Base-by-base conservation (phyloP, 306 rosid genomes). In the Cicer yamashitae region DNA sequence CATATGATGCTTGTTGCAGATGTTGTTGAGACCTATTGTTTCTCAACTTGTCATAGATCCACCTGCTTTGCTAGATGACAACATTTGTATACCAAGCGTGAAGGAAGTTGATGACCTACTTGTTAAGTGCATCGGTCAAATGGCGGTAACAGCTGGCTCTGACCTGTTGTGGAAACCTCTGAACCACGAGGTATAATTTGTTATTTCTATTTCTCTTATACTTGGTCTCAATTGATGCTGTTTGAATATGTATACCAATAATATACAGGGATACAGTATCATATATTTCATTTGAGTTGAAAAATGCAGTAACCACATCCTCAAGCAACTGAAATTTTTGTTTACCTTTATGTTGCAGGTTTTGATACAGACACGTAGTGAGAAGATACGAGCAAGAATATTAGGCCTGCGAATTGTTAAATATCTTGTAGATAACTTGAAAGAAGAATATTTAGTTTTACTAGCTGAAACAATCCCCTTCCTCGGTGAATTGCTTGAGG, bases 401-500 rank as follows among this genome's bases (percentile, higher is more conserved):
- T 77, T 94, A 87, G 96, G 93, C n/a, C 86, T 94, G 3, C 88
- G 91, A 77, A 70, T 88, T 18, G 85, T 91, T 1, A 90, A 89
- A 74, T 85, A 85, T 80, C 76, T 94, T 37, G 34, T 94, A 89
- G 94, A 94, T 74, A 85, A 89, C 77, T 77, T 91, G 84, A 91
- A 91, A 60, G 98, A 94, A 81, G 98, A 94, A 71, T 94, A 91
- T 77, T 76, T 90, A 13, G 96, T 90, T 4, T 82, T 91, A n/a
- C 58, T 90, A 77, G 86, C 96, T 2, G 97, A 94, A 83, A 94
- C 97, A 17, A 92, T 94, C 44, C 93, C 97, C 20, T 90, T 91
- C 92, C 88, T 94, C 1, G 89, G 90, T n/a, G 98, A 94, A 83
- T 80, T 94, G 81, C 97, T 94, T 0, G 97, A 94, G 86, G 98